Percentiles rank a stretch among this genome's conserved stretches.
Evolutionary conservation across 768 basidiomycete genomes (phyloP).

Genomic region (Rhodotorula graminis): DNA sequence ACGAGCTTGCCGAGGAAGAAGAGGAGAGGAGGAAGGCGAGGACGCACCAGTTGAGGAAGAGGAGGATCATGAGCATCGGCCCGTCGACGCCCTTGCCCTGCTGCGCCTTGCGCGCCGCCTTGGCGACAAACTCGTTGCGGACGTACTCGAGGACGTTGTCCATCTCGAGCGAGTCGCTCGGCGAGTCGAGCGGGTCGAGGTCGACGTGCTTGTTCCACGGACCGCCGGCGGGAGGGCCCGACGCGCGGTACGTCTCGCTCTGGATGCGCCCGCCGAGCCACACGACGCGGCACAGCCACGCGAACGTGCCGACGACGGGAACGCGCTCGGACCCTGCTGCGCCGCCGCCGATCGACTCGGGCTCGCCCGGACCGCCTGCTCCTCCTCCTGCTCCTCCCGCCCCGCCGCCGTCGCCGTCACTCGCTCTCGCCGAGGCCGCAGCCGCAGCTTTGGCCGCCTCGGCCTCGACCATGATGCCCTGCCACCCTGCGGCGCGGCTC

Average conservation of each 20-base stretch:
- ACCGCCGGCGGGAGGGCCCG: slow-evolving; percentile 28
- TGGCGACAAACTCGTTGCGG: slow-evolving; percentile 4
- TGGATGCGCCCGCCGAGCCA: slow-evolving; percentile 36
- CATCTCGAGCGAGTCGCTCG: slow-evolving; percentile 27
- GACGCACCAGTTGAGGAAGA: slow-evolving; percentile 33
- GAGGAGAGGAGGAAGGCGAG: neutral
- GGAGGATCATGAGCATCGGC: slow-evolving; percentile 19
- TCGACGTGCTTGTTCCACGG: slow-evolving; percentile 31
- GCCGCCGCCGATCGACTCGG: neutral
- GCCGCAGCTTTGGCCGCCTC: neutral
- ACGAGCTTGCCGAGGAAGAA: too few relatives aligned
- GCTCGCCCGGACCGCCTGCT: neutral
- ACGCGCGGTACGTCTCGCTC: slow-evolving; percentile 29
- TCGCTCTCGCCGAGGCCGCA: too few relatives aligned
- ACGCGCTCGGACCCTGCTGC: too few relatives aligned
- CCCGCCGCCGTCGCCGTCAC: neutral
- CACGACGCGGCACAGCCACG: slow-evolving; percentile 28
- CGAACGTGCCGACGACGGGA: slow-evolving; percentile 19
- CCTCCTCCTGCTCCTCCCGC: too few relatives aligned
- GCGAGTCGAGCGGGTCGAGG: slow-evolving; percentile 18
- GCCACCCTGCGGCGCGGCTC: neutral
- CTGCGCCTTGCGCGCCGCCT: slow-evolving; percentile 13
- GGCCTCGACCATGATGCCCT: slow-evolving; percentile 22
- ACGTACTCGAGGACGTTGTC: slow-evolving; percentile 23
- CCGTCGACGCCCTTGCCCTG: slow-evolving; percentile 15